Conservation (phyloP, 257 asterid genomes). For the Salvia splendens region DNA sequence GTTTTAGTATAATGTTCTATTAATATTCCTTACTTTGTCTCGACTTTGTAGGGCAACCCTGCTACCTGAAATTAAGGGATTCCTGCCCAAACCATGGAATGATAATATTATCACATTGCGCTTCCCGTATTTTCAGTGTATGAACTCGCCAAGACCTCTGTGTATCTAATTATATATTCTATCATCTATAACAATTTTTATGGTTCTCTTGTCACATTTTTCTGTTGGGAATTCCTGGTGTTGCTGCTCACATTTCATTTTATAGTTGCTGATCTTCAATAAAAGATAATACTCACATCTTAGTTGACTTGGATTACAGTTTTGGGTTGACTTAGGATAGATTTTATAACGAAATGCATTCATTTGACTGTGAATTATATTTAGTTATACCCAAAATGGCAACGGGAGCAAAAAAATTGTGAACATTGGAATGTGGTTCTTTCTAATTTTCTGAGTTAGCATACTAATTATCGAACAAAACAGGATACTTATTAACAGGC, state of each 20-base stretch:
- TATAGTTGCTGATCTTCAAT: neutral
- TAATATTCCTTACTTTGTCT: conserved; percentile 19
- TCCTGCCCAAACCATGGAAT: conserved; percentile 83
- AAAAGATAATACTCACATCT: neutral
- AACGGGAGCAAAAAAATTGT: too few species aligned
- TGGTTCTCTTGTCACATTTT: neutral
- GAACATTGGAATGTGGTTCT: too few species aligned
- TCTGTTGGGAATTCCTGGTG: neutral
- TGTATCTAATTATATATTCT: conserved; percentile 24
- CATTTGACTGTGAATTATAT: neutral
- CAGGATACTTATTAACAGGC: neutral
- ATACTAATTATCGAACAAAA: neutral
- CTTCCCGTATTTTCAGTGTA: conserved; percentile 75
- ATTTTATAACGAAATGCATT: neutral
- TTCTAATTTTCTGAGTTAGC: neutral
- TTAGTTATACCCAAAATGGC: neutral
- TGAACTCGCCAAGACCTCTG: conserved; percentile 30
- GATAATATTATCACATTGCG: conserved; percentile 70
- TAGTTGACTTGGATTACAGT: neutral
- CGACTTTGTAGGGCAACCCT: conserved; percentile 75
- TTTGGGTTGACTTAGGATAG: neutral
- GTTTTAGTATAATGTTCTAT: neutral
- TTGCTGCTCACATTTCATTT: neutral
- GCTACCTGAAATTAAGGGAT: conserved; percentile 71
- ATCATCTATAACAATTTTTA: neutral